Evolutionary conservation across 768 basidiomycete genomes (phyloP), one percentile per base, ranked within the genome.

Genomic region (Termitomyces sp.): DNA sequence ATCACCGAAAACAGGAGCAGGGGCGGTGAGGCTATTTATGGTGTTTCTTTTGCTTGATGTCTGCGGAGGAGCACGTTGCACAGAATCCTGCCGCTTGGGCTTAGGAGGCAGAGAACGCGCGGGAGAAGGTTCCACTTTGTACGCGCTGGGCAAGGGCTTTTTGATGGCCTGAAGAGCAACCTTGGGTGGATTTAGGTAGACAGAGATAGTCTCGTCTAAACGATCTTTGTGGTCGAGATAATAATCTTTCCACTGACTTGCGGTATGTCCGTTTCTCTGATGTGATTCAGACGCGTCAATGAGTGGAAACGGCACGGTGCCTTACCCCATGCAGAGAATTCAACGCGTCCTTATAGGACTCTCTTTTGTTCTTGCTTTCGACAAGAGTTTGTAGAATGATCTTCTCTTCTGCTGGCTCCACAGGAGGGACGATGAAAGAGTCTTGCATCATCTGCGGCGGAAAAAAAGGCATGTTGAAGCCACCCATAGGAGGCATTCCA

Each of bases 201-300:
- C 67, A 18, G 68, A 67, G 59, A 79, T 73, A 68, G 71, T 72
- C 29, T 71, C 69, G 64, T 89, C 84, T 36, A 90, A 72, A 42
- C 82, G 80, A 52, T 78, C 75, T 57, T 81, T 83, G 64, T 90
- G 78, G 56, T 89, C 87, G 16, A 91, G 76, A 62, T 87, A 91
- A 65, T 89, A 89, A 63, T 91, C 89, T 65, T 90, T 90, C 88
- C 88, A 91, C 24, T 87, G 70, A 66, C 77, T 84, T 37, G 86
- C 79, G 18, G 78, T 76, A 65, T 82, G 79, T 5, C 74, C 75
- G 57, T 77, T 77, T 67, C 66, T 76, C 81, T 83, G 27, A 49
- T 36, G 46, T 16, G 27, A 39, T 42, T 67, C n/a, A 67, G 66
- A 64, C 55, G 56, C 56, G 59, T 58, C 46, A 47, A 56, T 37